Conservation (phyloP, 352 stramenopile genomes). For the Phytophthora niederhauseri region DNA sequence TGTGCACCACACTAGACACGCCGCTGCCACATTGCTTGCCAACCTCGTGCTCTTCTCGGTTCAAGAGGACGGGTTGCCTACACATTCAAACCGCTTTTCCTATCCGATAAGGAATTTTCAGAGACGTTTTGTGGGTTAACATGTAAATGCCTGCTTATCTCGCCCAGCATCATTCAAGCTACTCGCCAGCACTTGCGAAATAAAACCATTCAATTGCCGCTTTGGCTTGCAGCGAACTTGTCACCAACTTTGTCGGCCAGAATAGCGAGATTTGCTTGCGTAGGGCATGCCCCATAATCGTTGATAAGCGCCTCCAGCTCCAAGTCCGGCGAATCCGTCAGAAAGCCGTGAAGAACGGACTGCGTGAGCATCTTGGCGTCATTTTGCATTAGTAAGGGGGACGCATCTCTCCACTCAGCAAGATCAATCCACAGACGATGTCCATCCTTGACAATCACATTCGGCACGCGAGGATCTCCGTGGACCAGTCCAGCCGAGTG, state of each 20-base stretch:
- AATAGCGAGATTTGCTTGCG: not conserved
- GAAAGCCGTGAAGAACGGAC: slow-evolving; percentile 2
- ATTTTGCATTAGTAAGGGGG: slow-evolving; percentile 2
- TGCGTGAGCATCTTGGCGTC: slow-evolving; percentile 1
- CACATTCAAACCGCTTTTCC: too few species aligned
- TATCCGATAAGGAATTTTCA: too few species aligned
- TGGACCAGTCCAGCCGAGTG: not conserved
- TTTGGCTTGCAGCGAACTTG: not conserved
- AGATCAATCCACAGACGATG: slow-evolving; percentile 1
- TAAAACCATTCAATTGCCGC: not conserved
- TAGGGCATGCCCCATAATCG: not conserved
- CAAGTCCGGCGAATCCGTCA: not conserved
- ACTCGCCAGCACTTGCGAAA: slow-evolving; percentile 1
- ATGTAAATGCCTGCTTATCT: not conserved
- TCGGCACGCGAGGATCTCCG: slow-evolving; percentile 4
- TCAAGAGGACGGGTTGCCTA: too few species aligned
- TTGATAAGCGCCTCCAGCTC: not conserved
- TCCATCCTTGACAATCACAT: slow-evolving; percentile 4
- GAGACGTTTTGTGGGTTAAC: too few species aligned
- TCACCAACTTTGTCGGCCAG: not conserved
- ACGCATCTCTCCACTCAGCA: not conserved
- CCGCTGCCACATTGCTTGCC: too few species aligned
- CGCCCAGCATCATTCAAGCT: not conserved
- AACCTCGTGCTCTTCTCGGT: too few species aligned
- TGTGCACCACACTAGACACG: too few species aligned